Evolutionary conservation across 2,329 filamentous ascomycete species (phyloP).

Genomic region (Scortechinia acanthostroma): DNA sequence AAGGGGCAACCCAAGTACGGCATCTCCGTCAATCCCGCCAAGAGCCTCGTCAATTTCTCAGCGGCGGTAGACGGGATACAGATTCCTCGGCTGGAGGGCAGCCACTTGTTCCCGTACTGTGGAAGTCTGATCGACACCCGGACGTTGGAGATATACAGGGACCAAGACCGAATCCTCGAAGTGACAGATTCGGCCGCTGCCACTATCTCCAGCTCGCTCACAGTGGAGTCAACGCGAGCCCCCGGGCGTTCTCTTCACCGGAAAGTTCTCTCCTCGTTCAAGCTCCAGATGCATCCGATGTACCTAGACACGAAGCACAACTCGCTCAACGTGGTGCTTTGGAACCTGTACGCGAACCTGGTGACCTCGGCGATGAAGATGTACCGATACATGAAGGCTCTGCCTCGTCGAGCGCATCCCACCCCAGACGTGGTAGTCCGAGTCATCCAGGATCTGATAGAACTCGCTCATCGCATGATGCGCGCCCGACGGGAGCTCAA

Average conservation of each 20-base stretch:
- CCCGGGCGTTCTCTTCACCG: neutral
- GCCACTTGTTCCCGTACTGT: constrained; percentile 49
- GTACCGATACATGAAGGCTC: constrained; percentile 1
- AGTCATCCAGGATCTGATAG: constrained; percentile 43
- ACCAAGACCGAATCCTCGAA: constrained; percentile 33
- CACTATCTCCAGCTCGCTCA: neutral
- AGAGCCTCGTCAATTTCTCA: constrained; percentile 58
- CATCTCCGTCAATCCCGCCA: constrained; percentile 47
- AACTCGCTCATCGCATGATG: constrained; percentile 39
- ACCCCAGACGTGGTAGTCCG: constrained; percentile 19
- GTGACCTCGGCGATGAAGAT: constrained; percentile 48
- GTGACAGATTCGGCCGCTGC: constrained; percentile 12
- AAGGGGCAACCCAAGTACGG: constrained; percentile 49
- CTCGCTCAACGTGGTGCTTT: constrained; percentile 41
- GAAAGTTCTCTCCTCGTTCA: constrained; percentile 27
- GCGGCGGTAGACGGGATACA: constrained; percentile 32
- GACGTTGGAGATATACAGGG: constrained; percentile 51
- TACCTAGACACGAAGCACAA: constrained; percentile 52
- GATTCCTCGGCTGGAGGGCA: constrained; percentile 24
- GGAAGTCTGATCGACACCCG: constrained; percentile 50
- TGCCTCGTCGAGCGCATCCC: constrained; percentile 21
- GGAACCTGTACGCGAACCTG: constrained; percentile 51
- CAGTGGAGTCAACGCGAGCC: neutral
- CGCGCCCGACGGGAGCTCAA: constrained; percentile 16
- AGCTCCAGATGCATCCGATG: constrained; percentile 52